Evolutionary conservation across 2,329 filamentous ascomycete genomes (phyloP).

Genomic region (Cryoendolithus antarcticus): DNA sequence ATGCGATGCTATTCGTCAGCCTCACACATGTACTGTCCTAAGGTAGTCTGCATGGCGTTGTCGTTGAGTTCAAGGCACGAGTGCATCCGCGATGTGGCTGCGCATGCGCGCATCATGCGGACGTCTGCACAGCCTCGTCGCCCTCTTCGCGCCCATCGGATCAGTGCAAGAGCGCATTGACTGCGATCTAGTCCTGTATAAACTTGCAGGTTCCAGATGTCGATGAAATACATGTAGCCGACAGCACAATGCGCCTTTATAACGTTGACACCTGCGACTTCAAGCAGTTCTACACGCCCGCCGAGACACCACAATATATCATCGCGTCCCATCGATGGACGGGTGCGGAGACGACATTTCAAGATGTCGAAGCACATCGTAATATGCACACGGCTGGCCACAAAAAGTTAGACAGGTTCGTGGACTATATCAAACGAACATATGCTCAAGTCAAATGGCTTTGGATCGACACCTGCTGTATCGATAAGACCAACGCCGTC

Average conservation of each 20-base stretch:
- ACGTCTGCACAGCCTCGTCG: no score
- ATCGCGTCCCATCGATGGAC: conserved; percentile 4
- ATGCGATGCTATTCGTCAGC: no score
- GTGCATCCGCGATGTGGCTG: no score
- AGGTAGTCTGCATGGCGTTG: no score
- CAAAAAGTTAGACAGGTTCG: conserved; percentile 11
- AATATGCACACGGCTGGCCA: not conserved
- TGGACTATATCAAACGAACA: conserved; percentile 11
- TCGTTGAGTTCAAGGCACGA: no score
- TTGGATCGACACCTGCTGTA: conserved; percentile 6
- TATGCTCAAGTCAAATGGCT: conserved; percentile 9
- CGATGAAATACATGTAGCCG: no score
- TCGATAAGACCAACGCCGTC: conserved; percentile 1
- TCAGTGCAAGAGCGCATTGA: no score
- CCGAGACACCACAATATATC: conserved; percentile 4
- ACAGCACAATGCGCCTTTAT: conserved; percentile 12
- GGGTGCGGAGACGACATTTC: not conserved
- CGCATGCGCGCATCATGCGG: no score
- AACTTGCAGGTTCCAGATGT: no score
- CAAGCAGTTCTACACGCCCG: conserved; percentile 10
- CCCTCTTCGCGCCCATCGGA: no score
- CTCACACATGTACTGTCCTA: no score
- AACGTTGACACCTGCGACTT: conserved; percentile 4
- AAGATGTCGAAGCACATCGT: not conserved
- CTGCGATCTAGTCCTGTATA: no score